Conservation (phyloP, 192 early-diverging fungal species). For the Coemansia interrupta region DNA sequence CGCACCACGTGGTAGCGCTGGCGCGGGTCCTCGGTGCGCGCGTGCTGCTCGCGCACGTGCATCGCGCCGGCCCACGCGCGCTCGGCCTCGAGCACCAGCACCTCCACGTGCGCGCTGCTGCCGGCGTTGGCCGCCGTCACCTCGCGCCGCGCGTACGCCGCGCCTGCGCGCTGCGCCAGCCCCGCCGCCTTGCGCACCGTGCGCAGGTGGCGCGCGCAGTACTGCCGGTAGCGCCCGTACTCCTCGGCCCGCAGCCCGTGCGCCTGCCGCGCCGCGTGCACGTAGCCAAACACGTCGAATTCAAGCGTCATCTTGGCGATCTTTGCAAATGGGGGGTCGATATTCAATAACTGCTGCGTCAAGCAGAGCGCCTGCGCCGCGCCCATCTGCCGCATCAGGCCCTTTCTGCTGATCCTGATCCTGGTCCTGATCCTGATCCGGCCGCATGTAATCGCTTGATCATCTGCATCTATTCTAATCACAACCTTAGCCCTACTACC, state of each 20-base stretch:
- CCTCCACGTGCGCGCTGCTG: conserved; percentile 30
- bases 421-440: no score
- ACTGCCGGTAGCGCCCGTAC: conserved; percentile 45
- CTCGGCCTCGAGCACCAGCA: conserved; percentile 41
- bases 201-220: conserved; percentile 37
- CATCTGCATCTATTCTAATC: no score
- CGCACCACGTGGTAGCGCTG: conserved; percentile 45
- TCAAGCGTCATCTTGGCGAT: conserved; percentile 6
- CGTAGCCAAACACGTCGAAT: conserved; percentile 41
- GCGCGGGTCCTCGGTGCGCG: conserved; percentile 48
- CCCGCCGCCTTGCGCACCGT: conserved; percentile 39
- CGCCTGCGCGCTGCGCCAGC: conserved; percentile 29
- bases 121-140: conserved; percentile 24
- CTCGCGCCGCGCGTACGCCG: conserved; percentile 15
- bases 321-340: neutral
- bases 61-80: conserved; percentile 50
- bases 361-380: no score
- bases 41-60: conserved; percentile 46
- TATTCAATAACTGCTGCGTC: neutral
- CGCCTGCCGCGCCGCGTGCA: conserved; percentile 35
- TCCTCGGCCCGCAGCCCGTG: conserved; percentile 41
- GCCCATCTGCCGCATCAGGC: no score
- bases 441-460: no score
- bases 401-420: no score
- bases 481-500: no score